Base-by-base conservation (phyloP, 352 stramenopile genomes). In the Phytophthora hibernalis region DNA sequence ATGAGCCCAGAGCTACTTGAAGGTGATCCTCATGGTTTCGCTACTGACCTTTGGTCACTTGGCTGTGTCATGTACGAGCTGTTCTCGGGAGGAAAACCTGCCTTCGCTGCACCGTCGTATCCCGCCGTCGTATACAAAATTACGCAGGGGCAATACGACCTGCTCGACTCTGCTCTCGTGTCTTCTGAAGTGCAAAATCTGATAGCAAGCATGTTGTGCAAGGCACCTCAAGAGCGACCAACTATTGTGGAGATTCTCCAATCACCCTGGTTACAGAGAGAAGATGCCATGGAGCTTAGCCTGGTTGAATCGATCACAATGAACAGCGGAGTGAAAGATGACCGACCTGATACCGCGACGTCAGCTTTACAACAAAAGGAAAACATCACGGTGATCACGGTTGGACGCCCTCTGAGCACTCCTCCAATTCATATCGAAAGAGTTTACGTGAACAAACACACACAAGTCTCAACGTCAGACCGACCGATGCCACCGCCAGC, bases 61-160 rank as follows among this genome's bases (percentile, higher is more conserved):
- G 87, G 95, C 0, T 98, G 87, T 44, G 70, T 95, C 2, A 33
- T 95, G 20, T 93, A 91, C 54, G 86, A 95, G 54, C 60, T 93
- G 13, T 52, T 95, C 10, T 70, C 72, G 1, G 65, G 70, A 11
- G 66, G 66, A 28, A 54, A 61, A 13, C 70, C 74, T 5, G 72
- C 84, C 3, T 99, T 99, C 47, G 24, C 38, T 21, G 81, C 72
- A 4, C 53, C 61, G 33, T 80, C 65, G 5, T 88, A 85, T 50
- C 74, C 79, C 10, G 79, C 69, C 24, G 77, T 88, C 7, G 79
- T 88, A 2, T 73, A 72, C 11, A 73, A 74, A 33, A 79, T 88
- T 30, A 85, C 69, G 3, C 75, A 75, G 40, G 75, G 69, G 16
- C 30, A 61, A 24, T 85, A 72, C 30, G 62, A 75, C 6, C 72